Evolutionary conservation across 257 asterid genomes (phyloP).

Genomic region (Primulina tabacum): DNA sequence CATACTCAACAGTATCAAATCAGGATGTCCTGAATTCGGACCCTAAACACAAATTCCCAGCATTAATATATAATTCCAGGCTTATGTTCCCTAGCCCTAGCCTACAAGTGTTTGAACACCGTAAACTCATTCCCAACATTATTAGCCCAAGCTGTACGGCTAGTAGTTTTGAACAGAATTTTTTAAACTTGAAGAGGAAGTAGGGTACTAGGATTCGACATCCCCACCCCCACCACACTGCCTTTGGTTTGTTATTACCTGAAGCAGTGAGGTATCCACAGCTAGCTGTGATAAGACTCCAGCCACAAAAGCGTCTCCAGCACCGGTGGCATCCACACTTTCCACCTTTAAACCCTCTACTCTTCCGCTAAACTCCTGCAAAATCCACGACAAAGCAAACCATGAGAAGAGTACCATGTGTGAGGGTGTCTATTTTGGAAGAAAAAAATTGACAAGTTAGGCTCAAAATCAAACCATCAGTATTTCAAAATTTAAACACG

Average conservation of each 20-base stretch:
- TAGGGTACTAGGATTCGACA: background rate
- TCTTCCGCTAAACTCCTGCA: slow-evolving; percentile 86
- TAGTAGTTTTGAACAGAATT: background rate
- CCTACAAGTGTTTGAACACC: background rate
- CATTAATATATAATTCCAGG: background rate
- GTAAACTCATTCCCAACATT: background rate
- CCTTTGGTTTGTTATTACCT: slow-evolving; percentile 40
- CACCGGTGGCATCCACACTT: slow-evolving; percentile 90
- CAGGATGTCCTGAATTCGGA: background rate
- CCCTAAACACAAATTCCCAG: background rate
- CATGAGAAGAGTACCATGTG: background rate
- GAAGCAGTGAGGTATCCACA: slow-evolving; percentile 60
- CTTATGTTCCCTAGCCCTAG: background rate
- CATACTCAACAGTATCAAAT: background rate
- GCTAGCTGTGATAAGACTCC: slow-evolving; percentile 83
- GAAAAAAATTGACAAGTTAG: background rate
- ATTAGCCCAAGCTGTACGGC: background rate
- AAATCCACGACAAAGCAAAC: slow-evolving; percentile 6
- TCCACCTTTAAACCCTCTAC: slow-evolving; percentile 84
- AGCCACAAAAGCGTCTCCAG: slow-evolving; percentile 99
- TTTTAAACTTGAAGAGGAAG: background rate
- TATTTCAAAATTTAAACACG: background rate
- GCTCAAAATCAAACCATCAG: background rate
- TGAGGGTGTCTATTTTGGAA: background rate
- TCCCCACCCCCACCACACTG: background rate